Evolutionary conservation across 2,329 filamentous ascomycete genomes (phyloP).

Genomic region (Tolypocladium sp.): DNA sequence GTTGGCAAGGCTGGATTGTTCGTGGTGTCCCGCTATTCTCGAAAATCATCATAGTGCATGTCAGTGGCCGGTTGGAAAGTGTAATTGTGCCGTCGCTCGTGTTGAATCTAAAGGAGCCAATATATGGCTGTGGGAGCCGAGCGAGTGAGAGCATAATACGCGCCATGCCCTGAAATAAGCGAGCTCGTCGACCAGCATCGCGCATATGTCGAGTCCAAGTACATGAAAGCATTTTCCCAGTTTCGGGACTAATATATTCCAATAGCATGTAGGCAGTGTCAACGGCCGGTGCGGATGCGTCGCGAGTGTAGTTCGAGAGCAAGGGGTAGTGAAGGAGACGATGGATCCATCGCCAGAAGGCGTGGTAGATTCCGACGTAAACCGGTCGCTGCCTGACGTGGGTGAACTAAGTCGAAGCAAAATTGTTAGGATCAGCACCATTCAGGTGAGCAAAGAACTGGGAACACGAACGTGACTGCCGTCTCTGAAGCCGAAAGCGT

Average conservation of each 20-base stretch:
- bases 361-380: conserved; percentile 1
- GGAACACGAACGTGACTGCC: conserved; percentile 7
- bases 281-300: conserved; percentile 2
- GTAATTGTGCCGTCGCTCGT: conserved; percentile 15
- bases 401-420: conserved; percentile 6
- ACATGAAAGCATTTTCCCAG: conserved; percentile 11
- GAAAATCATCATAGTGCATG: conserved; percentile 9
- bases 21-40: conserved; percentile 22
- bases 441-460: neutral
- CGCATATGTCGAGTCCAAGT: conserved; percentile 7
- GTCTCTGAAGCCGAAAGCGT: conserved; percentile 10
- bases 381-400: conserved; percentile 4
- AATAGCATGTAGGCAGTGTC: conserved; percentile 11
- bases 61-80: conserved; percentile 15
- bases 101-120: conserved; percentile 13
- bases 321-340: conserved; percentile 5
- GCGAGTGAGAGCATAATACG: conserved; percentile 11
- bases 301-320: conserved; percentile 8
- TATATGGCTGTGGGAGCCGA: conserved; percentile 9
- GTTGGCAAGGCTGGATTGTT: conserved; percentile 18
- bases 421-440: neutral
- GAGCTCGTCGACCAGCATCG: conserved; percentile 4
- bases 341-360: conserved; percentile 2
- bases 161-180: conserved; percentile 9
- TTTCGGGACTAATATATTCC: conserved; percentile 11